Percentiles rank a stretch among this genome's conserved stretches.
Evolutionary conservation across 768 basidiomycete species (phyloP).

Genomic region (Agrocybe praecox): DNA sequence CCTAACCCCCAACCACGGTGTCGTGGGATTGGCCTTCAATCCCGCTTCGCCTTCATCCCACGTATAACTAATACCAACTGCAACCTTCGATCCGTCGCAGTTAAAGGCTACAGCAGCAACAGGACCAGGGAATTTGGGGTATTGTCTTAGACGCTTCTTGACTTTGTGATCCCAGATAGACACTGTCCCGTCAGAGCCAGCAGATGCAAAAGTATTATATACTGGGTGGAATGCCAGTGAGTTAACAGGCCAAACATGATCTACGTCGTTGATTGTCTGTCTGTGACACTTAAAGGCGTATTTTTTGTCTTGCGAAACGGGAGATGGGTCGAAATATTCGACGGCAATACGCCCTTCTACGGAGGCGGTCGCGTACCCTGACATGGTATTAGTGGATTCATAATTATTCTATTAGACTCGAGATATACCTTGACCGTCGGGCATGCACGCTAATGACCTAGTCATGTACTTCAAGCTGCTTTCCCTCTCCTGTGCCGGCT

Average conservation of each 20-base stretch:
- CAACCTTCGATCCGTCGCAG: constrained; percentile 79
- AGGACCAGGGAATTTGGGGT: constrained; percentile 73
- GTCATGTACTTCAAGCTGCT: constrained; percentile 97
- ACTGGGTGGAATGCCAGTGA: constrained; percentile 91
- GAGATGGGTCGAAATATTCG: constrained; percentile 90
- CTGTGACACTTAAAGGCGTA: constrained; percentile 99
- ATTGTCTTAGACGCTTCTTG: constrained; percentile 93
- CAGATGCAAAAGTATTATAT: constrained; percentile 95
- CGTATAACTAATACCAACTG: constrained; percentile 85
- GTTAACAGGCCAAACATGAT: constrained; percentile 97
- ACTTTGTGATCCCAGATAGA: constrained; percentile 98
- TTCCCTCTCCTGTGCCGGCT: constrained; percentile 80
- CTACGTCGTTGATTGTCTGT: constrained; percentile 85
- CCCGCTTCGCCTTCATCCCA: constrained; percentile 89
- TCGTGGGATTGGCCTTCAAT: constrained; percentile 56
- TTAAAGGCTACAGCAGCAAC: constrained; percentile 86
- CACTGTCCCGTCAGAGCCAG: constrained; percentile 91
- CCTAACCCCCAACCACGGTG: constrained; percentile 63
- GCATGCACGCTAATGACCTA: constrained; percentile 88
- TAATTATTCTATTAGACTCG: not conserved
- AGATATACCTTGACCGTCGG: constrained; percentile 77
- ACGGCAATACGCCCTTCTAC: constrained; percentile 97
- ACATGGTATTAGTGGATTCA: not conserved
- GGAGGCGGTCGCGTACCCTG: constrained; percentile 91
- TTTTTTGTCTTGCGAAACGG: constrained; percentile 76